phyloP scores from a whole-genome alignment of 2,329 filamentous ascomycete genomes.

The Colletotrichum aenigma region DNA sequence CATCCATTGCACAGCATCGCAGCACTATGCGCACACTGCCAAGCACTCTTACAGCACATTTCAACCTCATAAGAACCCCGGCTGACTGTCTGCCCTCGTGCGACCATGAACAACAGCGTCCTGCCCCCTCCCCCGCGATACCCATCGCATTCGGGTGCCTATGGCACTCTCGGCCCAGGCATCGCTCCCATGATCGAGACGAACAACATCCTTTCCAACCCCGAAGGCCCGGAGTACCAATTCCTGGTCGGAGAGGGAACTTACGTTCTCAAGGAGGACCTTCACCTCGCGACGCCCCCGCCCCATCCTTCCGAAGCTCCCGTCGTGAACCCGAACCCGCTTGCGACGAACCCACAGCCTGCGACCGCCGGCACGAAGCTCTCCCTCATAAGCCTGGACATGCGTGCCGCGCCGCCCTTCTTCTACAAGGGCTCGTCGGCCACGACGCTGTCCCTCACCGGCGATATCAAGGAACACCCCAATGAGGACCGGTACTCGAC shows the following conservation, averaged over 20 bases:
- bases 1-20: background rate
- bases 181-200: constrained; percentile 85
- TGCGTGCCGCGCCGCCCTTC: constrained; percentile 57
- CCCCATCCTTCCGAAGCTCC: constrained; percentile 95
- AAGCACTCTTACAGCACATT: background rate
- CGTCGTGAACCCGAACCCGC: constrained; percentile 84
- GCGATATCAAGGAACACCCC: constrained; percentile 65
- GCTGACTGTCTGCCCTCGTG: background rate
- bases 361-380: constrained; percentile 85
- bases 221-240: constrained; percentile 82
- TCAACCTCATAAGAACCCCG: background rate
- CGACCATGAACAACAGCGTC: constrained; percentile 59
- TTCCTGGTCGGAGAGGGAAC: constrained; percentile 96
- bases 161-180: constrained; percentile 71
- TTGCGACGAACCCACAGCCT: constrained; percentile 84
- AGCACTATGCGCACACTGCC: background rate
- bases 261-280: constrained; percentile 87
- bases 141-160: constrained; percentile 74
- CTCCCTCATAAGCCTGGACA: constrained; percentile 75
- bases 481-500: constrained; percentile 64
- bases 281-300: constrained; percentile 91
- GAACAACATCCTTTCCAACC: constrained; percentile 85
- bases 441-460: constrained; percentile 50
- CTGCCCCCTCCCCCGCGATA: constrained; percentile 88
- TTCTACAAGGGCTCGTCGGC: constrained; percentile 60